Conservation (phyloP, 2,329 filamentous ascomycete species). For the Penicillium crustosum region DNA sequence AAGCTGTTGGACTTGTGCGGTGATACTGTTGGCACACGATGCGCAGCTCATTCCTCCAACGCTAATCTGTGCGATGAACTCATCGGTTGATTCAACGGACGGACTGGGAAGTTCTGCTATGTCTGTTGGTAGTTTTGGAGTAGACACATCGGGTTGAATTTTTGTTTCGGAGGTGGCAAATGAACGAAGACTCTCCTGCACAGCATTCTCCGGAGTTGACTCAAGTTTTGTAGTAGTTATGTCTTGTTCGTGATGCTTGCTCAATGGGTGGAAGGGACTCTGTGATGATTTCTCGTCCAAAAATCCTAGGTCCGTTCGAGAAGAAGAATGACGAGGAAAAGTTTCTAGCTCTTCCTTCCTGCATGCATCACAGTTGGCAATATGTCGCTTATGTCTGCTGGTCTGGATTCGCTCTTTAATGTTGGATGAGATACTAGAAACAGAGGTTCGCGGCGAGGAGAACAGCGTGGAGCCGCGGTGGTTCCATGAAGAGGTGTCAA, state of each 20-base stretch:
- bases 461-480: conserved; percentile 29
- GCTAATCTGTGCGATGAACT: conserved; percentile 41
- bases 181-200: not conserved
- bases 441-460: conserved; percentile 20
- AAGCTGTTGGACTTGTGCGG: conserved; percentile 57
- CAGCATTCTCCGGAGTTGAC: not conserved
- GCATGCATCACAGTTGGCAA: conserved; percentile 54
- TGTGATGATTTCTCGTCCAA: conserved; percentile 16
- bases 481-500: conserved; percentile 37
- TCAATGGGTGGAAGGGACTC: not conserved
- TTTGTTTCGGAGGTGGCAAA: conserved; percentile 2
- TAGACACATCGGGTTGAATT: not conserved
- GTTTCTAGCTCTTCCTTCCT: conserved; percentile 40
- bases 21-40: conserved; percentile 65
- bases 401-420: conserved; percentile 21
- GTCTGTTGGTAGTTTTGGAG: not conserved
- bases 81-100: conserved; percentile 5
- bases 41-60: conserved; percentile 74
- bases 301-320: conserved; percentile 15
- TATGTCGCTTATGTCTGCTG: conserved; percentile 38
- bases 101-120: conserved; percentile 5
- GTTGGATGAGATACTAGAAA: conserved; percentile 21
- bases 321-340: conserved; percentile 13
- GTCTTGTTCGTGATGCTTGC: conserved; percentile 2
- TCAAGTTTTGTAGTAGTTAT: not conserved